Evolutionary conservation across 75 land plant genomes (phyloP), one percentile per base, ranked within the genome.

Genomic region (Larix kaempferi): DNA sequence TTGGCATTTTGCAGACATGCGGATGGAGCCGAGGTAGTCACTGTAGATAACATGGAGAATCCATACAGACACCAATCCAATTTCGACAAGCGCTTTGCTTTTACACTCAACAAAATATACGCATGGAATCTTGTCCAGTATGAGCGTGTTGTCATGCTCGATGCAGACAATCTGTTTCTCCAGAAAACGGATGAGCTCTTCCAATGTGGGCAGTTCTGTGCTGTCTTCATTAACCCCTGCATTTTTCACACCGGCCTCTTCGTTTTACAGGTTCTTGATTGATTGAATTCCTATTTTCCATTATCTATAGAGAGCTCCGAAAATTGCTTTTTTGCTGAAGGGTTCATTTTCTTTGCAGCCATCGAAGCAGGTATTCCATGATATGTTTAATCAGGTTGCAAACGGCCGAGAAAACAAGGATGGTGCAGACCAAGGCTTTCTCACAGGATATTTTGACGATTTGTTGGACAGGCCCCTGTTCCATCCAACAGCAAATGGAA

Each of bases 401-500:
- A 76, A 62, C 13, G 82, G 86, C 35, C 73, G 85, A 66, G 72
- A 79, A 29, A 97, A 97, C 64, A 84, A 83, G 26, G 98, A 97
- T 84, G 99, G 99, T 57, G 94, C 95, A 35, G 98, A 97, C 67
- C 98, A 97, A 81, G 99, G 99, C 10, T 94, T 95, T 58, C 74
- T 97, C 7, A 86, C 78, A 3, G 66, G 90, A 72, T 92, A 89
- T 78, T 97, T 92, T 77, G 81, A 89, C 26, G 98, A 93, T 57
- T 74, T 97, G 76, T 88, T 97, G 54, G 95, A 94, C 56, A 75
- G 74, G 57, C 99, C 98, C 22, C 71, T 97, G 89, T 97, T 94
- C 62, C 85, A 89, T 78, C 99, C 95, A 14, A 91, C 98, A 41
- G 17, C 73, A 15, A 93, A 94, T 85, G 92, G 92, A 22, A 83